These are phyloP conservation scores for Colletotrichum camelliae DNA, from an alignment of 2,329 filamentous ascomycete species.

Conservation along the genomic window DNA sequence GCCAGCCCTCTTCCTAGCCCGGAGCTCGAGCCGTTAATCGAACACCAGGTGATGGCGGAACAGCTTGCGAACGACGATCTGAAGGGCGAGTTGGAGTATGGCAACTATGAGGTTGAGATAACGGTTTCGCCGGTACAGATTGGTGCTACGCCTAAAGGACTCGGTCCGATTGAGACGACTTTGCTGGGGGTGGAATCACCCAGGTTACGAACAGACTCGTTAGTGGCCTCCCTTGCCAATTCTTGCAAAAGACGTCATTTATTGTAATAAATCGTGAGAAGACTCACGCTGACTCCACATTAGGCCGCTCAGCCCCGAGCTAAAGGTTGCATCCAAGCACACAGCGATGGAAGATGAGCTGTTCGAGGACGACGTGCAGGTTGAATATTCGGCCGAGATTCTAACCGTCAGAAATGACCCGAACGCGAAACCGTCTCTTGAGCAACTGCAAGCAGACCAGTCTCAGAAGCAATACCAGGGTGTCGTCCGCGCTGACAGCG, in stretches of 20 bases:
- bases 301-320: constrained; percentile 31
- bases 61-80: neutral
- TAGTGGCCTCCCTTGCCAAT: constrained; percentile 6
- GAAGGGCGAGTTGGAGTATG: neutral
- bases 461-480: constrained; percentile 25
- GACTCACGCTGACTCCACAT: constrained; percentile 38
- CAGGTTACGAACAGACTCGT: neutral
- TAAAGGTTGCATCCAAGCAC: constrained; percentile 53
- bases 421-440: constrained; percentile 44
- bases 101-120: neutral
- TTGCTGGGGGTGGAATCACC: neutral
- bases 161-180: constrained; percentile 8
- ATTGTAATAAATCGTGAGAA: constrained; percentile 24
- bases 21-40: constrained; percentile 3
- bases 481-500: constrained; percentile 52
- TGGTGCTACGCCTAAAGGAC: neutral
- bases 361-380: constrained; percentile 44
- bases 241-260: neutral
- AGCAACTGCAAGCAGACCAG: constrained; percentile 22
- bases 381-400: constrained; percentile 40
- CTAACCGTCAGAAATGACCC: constrained; percentile 48
- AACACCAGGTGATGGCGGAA: neutral
- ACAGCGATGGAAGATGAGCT: constrained; percentile 53
- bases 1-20: constrained; percentile 56
- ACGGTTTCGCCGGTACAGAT: neutral